These are phyloP conservation scores for Metarhizium humberi DNA, from an alignment of 2,329 filamentous ascomycete genomes.

Conservation along the genomic window DNA sequence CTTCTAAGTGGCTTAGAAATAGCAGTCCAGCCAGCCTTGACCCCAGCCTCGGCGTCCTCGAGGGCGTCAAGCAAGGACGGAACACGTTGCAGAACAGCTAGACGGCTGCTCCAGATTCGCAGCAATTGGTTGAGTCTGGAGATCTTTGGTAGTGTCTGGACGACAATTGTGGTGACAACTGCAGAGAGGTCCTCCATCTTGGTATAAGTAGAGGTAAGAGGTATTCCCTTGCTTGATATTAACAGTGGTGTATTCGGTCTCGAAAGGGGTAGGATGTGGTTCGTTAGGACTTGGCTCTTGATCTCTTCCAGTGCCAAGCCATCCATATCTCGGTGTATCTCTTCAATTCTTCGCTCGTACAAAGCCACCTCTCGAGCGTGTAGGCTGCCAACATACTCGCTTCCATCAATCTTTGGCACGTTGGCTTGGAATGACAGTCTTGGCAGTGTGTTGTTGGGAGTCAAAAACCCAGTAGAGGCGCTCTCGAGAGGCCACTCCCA, in stretches of 20 bases:
- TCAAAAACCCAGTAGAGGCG: conserved; percentile 45
- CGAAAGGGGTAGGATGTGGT: conserved; percentile 56
- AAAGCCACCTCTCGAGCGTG: conserved; percentile 50
- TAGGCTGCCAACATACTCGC: conserved; percentile 60
- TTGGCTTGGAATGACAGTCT: conserved; percentile 23
- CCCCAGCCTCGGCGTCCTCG: conserved; percentile 53
- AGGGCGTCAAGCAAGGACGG: conserved; percentile 60
- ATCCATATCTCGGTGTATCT: conserved; percentile 62
- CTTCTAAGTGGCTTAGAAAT: conserved; percentile 29
- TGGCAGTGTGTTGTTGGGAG: conserved; percentile 31
- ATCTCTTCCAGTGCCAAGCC: conserved; percentile 73
- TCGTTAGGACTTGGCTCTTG: conserved; percentile 77
- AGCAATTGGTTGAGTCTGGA: conserved; percentile 66
- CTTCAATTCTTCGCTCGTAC: conserved; percentile 65
- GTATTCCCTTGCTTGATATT: conserved; percentile 21
- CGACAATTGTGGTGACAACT: conserved; percentile 79
- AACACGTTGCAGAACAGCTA: conserved; percentile 65
- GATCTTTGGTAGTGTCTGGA: conserved; percentile 79
- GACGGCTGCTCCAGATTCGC: conserved; percentile 66
- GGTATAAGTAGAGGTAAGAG: conserved; percentile 46
- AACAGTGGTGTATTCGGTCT: conserved; percentile 26
- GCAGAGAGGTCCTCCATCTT: conserved; percentile 85
- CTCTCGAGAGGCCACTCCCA: conserved; percentile 47
- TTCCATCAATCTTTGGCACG: conserved; percentile 14
- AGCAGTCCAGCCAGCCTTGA: conserved; percentile 58